phyloP scores from a whole-genome alignment of 2,329 filamentous ascomycete genomes.

The Cercospora sp. region DNA sequence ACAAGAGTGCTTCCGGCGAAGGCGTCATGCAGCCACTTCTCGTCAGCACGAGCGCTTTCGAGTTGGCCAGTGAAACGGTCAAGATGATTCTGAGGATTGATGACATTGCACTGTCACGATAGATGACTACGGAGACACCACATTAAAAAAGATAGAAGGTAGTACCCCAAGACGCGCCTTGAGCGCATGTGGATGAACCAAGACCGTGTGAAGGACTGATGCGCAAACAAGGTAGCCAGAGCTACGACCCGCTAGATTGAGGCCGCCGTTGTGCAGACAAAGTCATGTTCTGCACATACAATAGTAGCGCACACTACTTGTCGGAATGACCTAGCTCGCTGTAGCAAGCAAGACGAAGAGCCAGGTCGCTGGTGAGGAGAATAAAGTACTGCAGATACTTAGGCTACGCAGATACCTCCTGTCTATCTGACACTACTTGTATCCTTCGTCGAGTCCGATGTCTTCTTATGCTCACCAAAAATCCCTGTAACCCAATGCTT shows the following conservation, averaged over 20 bases:
- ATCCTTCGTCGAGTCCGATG: neutral
- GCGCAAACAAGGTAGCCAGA: neutral
- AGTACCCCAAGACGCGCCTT: neutral
- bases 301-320: neutral
- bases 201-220: neutral
- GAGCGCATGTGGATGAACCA: neutral
- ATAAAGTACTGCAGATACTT: neutral
- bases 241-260: neutral
- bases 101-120: constrained; percentile 59
- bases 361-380: neutral
- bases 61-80: constrained; percentile 95
- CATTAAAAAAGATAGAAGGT: neutral
- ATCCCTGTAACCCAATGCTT: constrained; percentile 38
- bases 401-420: neutral
- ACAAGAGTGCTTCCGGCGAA: constrained; percentile 37
- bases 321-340: neutral
- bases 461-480: constrained; percentile 24
- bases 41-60: constrained; percentile 95
- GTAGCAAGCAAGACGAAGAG: neutral
- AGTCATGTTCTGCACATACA: neutral
- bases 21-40: constrained; percentile 90
- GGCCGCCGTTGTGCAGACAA: neutral
- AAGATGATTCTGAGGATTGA: constrained; percentile 84
- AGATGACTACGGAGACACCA: neutral
- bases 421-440: neutral